Evolutionary conservation across 495 filamentous ascomycete species (phyloP), one percentile per base, ranked within the genome.

Genomic region (Cercophora newfieldiana): DNA sequence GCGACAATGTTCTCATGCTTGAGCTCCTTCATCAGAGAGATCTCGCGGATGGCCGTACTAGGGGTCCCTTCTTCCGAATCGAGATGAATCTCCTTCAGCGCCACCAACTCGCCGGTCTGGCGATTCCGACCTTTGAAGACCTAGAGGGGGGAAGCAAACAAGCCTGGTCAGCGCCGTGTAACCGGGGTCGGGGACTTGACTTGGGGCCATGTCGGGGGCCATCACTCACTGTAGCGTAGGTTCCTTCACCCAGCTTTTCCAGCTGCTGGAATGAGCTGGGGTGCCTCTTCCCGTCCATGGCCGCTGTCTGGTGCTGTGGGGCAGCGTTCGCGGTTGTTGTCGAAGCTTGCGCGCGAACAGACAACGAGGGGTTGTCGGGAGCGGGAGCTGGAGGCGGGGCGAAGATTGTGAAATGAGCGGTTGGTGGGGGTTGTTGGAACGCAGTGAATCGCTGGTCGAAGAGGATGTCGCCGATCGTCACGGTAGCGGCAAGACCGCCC

Each of bases 91-190:
- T 99, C 96, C 79, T 99, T 99, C 63, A 99, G 85, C 10, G 95
- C 95, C 65, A 99, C 95, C 53, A 97, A 86, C 76, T 98, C 95
- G 73, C 94, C 94, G 2, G 93, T 96, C 69, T 96, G 92, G 64
- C 96, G 89, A 77, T 99, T 98, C 59, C 92, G 90, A 33, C 96
- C 95, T 84, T 98, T 99, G 86, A 98, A 99, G 30, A 99, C 95
- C 92, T 96, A 71, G 5, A 21, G 7, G 33, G 16, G 29, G 3
- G 2, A 0, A 44, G 3, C 12, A 14, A 14, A 44, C 37, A 14
- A 14, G 8, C 1, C 2, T 26, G 3, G 49, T 70, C 37, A 68
- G 60, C 29, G 30, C 56, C 63, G 70, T 31, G 56, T 8, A 64
- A 16, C 48, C 25, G 49, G 56, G n/a, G n/a, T n/a, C n/a, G 28